Base-by-base conservation (phyloP, 768 basidiomycete species). In the Tulasnella sp. region DNA sequence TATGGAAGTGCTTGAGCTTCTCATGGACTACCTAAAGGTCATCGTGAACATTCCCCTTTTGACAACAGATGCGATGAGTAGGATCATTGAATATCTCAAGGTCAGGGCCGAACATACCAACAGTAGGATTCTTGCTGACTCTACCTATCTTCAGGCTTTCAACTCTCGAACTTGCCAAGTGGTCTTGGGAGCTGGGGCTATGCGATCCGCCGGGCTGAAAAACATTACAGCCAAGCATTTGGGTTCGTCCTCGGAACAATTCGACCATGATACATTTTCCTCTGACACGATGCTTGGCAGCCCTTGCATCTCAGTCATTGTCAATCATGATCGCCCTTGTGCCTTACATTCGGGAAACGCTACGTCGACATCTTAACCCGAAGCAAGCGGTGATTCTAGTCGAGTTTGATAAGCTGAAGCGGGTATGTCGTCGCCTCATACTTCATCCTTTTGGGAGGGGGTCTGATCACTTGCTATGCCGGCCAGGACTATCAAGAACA, bases 191-290 rank as follows among this genome's bases (percentile, higher is more conserved):
- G 98, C 98, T 11, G 98, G 98, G 18, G 98, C 98, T n/a, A 98
- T 99, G 96, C 88, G 96, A 61, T 96, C 94, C 23, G 98, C 98
- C 26, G 98, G 98, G 7, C 85, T 99, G 82, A 98, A 94, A 85
- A 97, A 99, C 83, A 99, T 99, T 83, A 98, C 98, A 0, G 98
- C 98, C 55, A 98, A 95, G 84, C 97, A 99, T 86, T 88, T 99
- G 32, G 96, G 95, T 94, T 80, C 79, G 89, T 82, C 20, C 26
- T 32, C 0, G 23, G 11, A 35, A 11, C 32, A 9, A 26, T 3
- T 26, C 55, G 9, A 35, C 1, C 11, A 1, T 71, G 18, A 51
- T 23, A 1, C 5, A 7, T 20, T n/a, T 29, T 37, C 6, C 26
- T 79, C 61, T 26, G 29, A 46, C 13, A 39, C 13, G 13, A 55